These are phyloP conservation scores for Botrytis fragariae DNA, from an alignment of 2,329 filamentous ascomycete genomes.

Conservation along the genomic window DNA sequence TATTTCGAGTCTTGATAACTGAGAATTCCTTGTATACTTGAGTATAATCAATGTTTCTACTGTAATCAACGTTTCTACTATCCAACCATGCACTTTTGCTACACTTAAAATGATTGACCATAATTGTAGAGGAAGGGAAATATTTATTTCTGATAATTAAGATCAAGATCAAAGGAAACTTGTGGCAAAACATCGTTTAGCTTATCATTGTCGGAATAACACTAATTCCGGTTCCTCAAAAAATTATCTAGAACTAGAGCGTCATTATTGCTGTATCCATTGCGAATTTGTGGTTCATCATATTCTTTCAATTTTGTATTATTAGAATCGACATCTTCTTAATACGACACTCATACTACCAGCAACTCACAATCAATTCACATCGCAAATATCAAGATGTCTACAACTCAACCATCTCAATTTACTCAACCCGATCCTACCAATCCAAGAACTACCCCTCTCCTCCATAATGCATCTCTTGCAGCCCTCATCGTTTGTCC, in stretches of 20 bases:
- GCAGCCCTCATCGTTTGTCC: slow-evolving; percentile 52
- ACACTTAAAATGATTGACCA: not conserved
- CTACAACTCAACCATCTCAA: slow-evolving; percentile 3
- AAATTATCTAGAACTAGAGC: slow-evolving; percentile 8
- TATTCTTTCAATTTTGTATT: not conserved
- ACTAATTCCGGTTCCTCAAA: not conserved
- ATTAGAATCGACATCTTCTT: not conserved
- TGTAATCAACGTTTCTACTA: not conserved
- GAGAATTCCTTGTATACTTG: not conserved
- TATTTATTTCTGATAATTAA: not conserved
- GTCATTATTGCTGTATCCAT: not conserved
- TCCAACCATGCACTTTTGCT: not conserved
- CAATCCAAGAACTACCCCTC: slow-evolving; percentile 14
- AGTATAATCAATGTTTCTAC: not conserved
- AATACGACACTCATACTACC: not conserved
- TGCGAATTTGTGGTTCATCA: not conserved
- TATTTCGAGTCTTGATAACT: fast-evolving
- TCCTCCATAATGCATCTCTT: slow-evolving; percentile 40
- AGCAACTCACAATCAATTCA: not conserved
- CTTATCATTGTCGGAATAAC: not conserved
- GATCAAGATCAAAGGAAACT: not conserved
- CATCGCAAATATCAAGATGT: not conserved
- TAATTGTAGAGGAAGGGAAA: too few relatives aligned
- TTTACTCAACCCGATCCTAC: slow-evolving; percentile 5
- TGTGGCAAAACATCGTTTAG: not conserved